Percentiles rank a stretch among this genome's conserved stretches.
These are phyloP conservation scores for Kwoniella europaea DNA, from an alignment of 768 basidiomycete species.

Conservation along the genomic window DNA sequence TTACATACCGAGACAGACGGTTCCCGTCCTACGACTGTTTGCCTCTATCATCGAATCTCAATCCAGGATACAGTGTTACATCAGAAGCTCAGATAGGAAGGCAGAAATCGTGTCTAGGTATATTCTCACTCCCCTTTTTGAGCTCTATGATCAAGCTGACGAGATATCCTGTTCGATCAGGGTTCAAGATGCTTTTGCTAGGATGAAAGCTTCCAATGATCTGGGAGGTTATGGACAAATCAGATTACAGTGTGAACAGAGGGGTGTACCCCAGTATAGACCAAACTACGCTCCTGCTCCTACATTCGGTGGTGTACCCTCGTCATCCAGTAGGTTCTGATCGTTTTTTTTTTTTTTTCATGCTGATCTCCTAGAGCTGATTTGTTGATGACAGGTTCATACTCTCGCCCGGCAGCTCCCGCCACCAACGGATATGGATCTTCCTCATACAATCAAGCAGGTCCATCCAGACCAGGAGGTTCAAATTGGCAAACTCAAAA, in stretches of 20 bases:
- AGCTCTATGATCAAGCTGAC: constrained; percentile 1
- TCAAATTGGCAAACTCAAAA: constrained; percentile 10
- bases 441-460: constrained; percentile 8
- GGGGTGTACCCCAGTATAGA: constrained; percentile 22
- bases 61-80: constrained; percentile 14
- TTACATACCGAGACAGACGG: constrained; percentile 41
- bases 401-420: not conserved
- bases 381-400: constrained; percentile 1
- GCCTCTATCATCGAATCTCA: constrained; percentile 13
- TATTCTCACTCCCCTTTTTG: not conserved
- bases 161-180: constrained; percentile 13
- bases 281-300: constrained; percentile 25
- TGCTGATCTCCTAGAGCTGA: not conserved
- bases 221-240: constrained; percentile 20
- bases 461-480: constrained; percentile 6
- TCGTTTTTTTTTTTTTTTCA: too few species aligned
- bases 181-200: constrained; percentile 31
- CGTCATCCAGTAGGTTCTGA: constrained; percentile 11
- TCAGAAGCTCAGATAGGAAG: constrained; percentile 37
- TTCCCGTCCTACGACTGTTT: constrained; percentile 31
- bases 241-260: constrained; percentile 34
- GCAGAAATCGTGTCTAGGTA: constrained; percentile 38
- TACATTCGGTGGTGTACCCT: constrained; percentile 42
- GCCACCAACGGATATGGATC: not conserved
- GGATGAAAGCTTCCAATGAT: constrained; percentile 27